A percentile compares a stretch with the other conserved stretches of the same genome.
Evolutionary conservation across 176 grass and related monocot species (phyloP).

Genomic region (Cenchrus fungigraminus): DNA sequence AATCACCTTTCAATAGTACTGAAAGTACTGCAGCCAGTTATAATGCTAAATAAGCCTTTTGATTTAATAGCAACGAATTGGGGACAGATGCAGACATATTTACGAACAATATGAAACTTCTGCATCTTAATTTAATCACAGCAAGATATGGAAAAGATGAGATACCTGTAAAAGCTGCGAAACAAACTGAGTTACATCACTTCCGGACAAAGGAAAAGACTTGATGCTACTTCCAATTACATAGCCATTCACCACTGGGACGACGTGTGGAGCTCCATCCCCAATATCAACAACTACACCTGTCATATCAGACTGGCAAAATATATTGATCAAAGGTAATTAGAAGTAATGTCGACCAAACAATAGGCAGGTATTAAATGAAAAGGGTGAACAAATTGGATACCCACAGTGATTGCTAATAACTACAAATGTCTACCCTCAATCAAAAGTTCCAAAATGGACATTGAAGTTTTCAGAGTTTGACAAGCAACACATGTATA

Average conservation of each 20-base stretch:
- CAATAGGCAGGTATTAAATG: background rate
- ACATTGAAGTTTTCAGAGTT: background rate
- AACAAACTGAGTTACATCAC: slow-evolving; percentile 85
- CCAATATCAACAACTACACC: slow-evolving; percentile 98
- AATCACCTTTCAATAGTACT: slow-evolving; percentile 24
- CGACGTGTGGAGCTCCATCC: slow-evolving; percentile 83
- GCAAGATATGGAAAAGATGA: slow-evolving; percentile 34
- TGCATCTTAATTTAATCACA: slow-evolving; percentile 2
- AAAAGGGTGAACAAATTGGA: background rate
- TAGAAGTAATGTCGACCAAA: slow-evolving; percentile 35
- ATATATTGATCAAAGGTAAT: slow-evolving; percentile 65
- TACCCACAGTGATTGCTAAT: background rate
- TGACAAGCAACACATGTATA: slow-evolving; percentile 18
- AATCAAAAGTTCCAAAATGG: slow-evolving; percentile 4
- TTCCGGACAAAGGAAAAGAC: slow-evolving; percentile 84
- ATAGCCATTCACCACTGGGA: slow-evolving; percentile 97
- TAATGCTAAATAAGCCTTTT: slow-evolving; percentile 16
- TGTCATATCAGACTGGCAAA: slow-evolving; percentile 98
- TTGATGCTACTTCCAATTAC: slow-evolving; percentile 99
- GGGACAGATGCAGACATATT: slow-evolving; percentile 19
- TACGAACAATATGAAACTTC: slow-evolving; percentile 7
- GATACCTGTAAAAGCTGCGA: slow-evolving; percentile 90
- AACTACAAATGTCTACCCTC: background rate
- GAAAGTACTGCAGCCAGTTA: slow-evolving; percentile 12
- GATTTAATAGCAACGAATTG: slow-evolving; percentile 31